Base-by-base conservation (phyloP, 805 yeast species). In the Yarrowia sp. region DNA sequence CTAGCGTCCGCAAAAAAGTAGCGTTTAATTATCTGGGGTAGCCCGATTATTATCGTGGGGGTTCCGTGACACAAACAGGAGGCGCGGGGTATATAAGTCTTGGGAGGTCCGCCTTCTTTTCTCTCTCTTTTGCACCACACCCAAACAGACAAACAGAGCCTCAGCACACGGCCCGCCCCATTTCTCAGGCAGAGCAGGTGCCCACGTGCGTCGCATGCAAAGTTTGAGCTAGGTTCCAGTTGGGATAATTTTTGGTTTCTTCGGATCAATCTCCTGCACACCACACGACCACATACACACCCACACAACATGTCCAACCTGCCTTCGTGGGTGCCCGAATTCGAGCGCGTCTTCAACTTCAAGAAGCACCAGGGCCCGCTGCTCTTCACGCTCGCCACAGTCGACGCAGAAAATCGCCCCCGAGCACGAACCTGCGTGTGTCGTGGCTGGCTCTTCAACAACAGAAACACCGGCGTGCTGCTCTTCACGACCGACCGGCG, bases 301-400 rank as follows among this genome's bases (percentile, higher is more conserved):
- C 5, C 16, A 44, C 39, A 7, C 39, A 22, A 7, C 24, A 51
- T 51, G 58, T 51, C 58, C 27, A 51, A 51, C 35, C 42, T 83
- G 80, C 92, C 90, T 27, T 88, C 91, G 3, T 88, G 96, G 96
- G 85, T 84, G 68, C 89, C 93, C 9, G 70, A 81, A 10, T 84
- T 88, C 66, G 75, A 77, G 27, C 61, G 47, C 2, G 47, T 39
- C 29, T 78, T 79, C 63, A 82, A 88, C 12, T 69, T 84, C 21
- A 77, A 79, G 21, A 74, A 80, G 32, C 85, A 82, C 63, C 71
- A 72, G 18, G 84, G 84, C 1, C 86, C 87, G 65, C 77, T 82
- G 16, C 73, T 85, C 5, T 86, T 88, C 67, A 85, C 86, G 65
- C 80, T 88, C 61, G 84, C 90, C 51, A 88, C 92, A 5, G 82